Conservation (phyloP, 257 asterid species). For the Paraleonurus japonicus region DNA sequence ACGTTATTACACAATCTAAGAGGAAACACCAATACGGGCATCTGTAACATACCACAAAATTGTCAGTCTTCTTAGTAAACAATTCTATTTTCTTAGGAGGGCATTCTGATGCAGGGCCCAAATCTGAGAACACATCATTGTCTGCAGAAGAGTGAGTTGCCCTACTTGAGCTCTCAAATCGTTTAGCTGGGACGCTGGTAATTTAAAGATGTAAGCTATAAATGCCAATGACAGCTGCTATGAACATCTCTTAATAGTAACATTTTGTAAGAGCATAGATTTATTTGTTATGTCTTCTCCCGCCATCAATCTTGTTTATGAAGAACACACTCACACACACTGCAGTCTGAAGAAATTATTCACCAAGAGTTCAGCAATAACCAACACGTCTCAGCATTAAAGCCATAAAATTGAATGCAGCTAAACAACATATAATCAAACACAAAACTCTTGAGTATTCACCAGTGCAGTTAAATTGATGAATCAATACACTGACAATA, state of each 20-base stretch:
- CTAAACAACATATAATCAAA: neutral
- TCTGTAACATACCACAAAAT: slow-evolving; percentile 29
- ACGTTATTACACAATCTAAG: neutral
- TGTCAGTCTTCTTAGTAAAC: slow-evolving; percentile 38
- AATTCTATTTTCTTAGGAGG: slow-evolving; percentile 27
- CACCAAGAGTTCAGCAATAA: neutral
- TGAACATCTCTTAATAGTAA: slow-evolving; percentile 3
- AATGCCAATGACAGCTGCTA: neutral
- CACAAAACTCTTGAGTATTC: no score
- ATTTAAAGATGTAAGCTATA: slow-evolving; percentile 19
- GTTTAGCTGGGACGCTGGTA: slow-evolving; percentile 36
- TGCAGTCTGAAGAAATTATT: neutral
- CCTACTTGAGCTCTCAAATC: slow-evolving; percentile 33
- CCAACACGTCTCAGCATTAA: slow-evolving; percentile 3
- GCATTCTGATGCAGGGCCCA: slow-evolving; percentile 35
- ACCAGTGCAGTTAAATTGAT: neutral
- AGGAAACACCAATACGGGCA: neutral
- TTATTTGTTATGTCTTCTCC: neutral
- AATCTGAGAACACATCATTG: slow-evolving; percentile 42
- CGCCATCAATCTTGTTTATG: neutral
- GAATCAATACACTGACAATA: neutral
- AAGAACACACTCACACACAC: neutral
- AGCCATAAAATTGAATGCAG: neutral
- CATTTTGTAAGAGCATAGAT: neutral
- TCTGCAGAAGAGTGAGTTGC: slow-evolving; percentile 24